Conservation (phyloP, 108 stramenopile genomes). For the Licmophora abbreviata region DNA sequence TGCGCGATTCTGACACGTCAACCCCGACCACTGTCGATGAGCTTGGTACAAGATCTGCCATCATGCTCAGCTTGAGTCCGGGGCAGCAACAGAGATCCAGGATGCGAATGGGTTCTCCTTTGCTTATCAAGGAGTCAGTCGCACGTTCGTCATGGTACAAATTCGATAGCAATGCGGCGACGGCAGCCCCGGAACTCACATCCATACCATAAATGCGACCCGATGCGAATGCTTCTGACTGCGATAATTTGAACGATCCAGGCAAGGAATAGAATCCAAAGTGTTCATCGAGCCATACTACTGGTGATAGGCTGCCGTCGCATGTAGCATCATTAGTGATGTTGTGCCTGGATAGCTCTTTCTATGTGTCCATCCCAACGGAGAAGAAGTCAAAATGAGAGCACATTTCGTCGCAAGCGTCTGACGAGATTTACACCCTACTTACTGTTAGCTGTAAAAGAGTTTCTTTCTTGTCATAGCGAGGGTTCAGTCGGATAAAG, state of each 20-base stretch:
- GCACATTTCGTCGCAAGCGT: no score
- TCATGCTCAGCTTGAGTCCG: conserved; percentile 74
- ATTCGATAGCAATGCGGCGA: conserved; percentile 54
- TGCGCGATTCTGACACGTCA: conserved; percentile 58
- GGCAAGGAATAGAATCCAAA: conserved; percentile 69
- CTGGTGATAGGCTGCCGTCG: conserved; percentile 15
- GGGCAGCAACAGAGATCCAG: conserved; percentile 90
- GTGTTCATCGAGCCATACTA: conserved; percentile 45
- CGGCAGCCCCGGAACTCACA: conserved; percentile 81
- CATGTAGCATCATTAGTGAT: neutral
- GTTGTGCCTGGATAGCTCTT: neutral
- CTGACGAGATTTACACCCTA: conserved; percentile 13
- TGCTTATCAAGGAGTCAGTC: neutral
- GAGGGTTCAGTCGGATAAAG: conserved; percentile 65
- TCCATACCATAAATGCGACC: conserved; percentile 87
- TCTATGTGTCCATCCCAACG: neutral
- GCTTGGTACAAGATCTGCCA: conserved; percentile 50
- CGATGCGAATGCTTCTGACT: conserved; percentile 47
- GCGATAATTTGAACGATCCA: conserved; percentile 37
- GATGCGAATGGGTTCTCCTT: conserved; percentile 32
- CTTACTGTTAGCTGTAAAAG: conserved; percentile 18
- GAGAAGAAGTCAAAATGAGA: neutral
- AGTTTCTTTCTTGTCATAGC: conserved; percentile 48
- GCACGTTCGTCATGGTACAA: conserved; percentile 17
- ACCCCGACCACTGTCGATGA: conserved; percentile 37